Evolutionary conservation across 768 basidiomycete genomes (phyloP).

Genomic region (Serendipita sp.): DNA sequence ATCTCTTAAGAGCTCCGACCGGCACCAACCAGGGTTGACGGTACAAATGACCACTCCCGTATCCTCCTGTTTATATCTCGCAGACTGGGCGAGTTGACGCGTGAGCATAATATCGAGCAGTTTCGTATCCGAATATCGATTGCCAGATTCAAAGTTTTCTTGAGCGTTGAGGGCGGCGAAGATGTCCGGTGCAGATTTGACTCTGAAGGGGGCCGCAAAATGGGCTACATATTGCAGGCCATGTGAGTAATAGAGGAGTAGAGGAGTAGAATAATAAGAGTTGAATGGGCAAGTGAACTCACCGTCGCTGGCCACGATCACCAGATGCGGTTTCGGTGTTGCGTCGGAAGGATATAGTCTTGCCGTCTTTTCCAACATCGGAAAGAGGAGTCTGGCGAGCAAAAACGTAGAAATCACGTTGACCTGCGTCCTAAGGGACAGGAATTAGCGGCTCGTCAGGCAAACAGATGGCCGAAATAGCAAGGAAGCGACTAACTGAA

Average conservation of each 20-base stretch:
- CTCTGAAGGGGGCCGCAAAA: neutral
- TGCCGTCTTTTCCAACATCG: too few species aligned
- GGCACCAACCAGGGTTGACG: slow-evolving; percentile 8
- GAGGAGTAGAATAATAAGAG: neutral
- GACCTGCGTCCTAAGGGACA: slow-evolving; percentile 1
- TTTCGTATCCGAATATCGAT: neutral
- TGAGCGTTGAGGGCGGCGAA: neutral
- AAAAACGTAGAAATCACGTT: slow-evolving; percentile 6
- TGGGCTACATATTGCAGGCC: neutral
- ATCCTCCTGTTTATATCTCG: neutral
- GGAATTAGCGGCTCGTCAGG: neutral
- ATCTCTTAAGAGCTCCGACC: neutral
- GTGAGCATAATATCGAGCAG: neutral
- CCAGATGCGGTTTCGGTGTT: neutral
- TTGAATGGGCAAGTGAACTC: neutral
- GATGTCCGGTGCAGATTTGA: neutral
- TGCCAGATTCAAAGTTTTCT: neutral
- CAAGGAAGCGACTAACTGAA: neutral
- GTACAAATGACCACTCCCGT: neutral
- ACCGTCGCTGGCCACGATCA: slow-evolving; percentile 4
- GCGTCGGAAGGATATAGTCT: too few species aligned
- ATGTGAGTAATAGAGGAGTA: neutral
- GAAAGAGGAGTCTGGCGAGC: neutral
- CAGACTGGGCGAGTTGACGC: neutral
- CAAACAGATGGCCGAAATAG: too few species aligned